Conservation (phyloP, 2,329 filamentous ascomycete species). For the Verticillium isaacii region DNA sequence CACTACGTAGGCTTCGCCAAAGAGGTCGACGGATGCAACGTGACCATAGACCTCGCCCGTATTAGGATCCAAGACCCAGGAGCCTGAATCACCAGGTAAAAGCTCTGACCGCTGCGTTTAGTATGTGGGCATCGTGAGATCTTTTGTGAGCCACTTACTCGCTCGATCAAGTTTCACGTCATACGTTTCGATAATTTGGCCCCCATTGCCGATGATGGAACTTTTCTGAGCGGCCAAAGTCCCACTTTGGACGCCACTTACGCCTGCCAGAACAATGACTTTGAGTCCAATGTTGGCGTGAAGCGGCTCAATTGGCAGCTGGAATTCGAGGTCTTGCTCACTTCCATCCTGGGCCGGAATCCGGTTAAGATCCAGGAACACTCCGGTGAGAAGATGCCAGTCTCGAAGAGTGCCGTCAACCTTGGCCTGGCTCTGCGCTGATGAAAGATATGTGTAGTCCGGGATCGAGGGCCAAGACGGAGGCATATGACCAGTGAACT, state of each 20-base stretch:
- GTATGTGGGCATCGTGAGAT: not conserved
- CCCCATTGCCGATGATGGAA: not conserved
- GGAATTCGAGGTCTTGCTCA: not conserved
- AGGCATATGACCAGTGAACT: not conserved
- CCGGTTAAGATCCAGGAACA: not conserved
- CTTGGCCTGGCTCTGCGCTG: not conserved
- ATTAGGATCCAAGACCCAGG: slow-evolving; percentile 4
- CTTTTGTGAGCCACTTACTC: not conserved
- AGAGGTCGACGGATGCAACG: slow-evolving; percentile 4
- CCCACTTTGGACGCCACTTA: not conserved
- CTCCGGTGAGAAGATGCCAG: not conserved
- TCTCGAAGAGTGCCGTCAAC: not conserved
- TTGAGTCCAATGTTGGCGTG: not conserved
- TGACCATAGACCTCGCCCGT: slow-evolving; percentile 5
- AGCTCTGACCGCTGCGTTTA: not conserved
- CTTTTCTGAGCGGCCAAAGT: not conserved
- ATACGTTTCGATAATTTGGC: not conserved
- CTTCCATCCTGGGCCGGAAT: not conserved
- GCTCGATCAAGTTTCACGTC: not conserved
- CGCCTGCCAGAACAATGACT: not conserved
- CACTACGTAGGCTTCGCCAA: slow-evolving; percentile 3
- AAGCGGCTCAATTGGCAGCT: not conserved
- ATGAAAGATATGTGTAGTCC: not conserved
- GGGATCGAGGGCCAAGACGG: not conserved
- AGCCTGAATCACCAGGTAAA: slow-evolving; percentile 5